Percentiles rank a stretch among this genome's conserved stretches.
Evolutionary conservation across 139 green algal genomes (phyloP).

Genomic region (Pycnococcus provasolii): DNA sequence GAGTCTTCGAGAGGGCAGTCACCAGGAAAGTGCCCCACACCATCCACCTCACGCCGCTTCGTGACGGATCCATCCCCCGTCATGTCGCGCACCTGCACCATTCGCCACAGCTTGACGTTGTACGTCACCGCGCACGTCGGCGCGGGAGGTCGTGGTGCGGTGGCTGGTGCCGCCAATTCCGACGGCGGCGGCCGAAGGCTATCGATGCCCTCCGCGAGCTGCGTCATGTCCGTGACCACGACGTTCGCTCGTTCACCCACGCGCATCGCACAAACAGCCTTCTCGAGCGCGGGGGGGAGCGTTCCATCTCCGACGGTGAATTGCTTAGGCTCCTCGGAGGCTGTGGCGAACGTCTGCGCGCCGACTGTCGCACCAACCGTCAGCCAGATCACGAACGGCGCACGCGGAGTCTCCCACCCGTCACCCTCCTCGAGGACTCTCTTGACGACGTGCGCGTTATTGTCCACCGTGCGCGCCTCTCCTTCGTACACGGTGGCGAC

Average conservation of each 20-base stretch:
- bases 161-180: not conserved
- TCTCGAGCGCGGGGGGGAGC: constrained; percentile 30
- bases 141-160: not conserved
- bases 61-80: constrained; percentile 52
- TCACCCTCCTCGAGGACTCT: constrained; percentile 35
- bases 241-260: constrained; percentile 40
- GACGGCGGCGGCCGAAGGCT: too few relatives aligned
- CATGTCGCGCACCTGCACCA: constrained; percentile 66
- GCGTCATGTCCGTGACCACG: not conserved
- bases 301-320: constrained; percentile 2
- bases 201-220: too few relatives aligned
- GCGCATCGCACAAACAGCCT: constrained; percentile 39
- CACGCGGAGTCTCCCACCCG: constrained; percentile 59
- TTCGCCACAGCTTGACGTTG: constrained; percentile 38
- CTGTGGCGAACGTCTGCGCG: not conserved
- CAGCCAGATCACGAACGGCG: constrained; percentile 49
- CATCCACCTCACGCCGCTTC: constrained; percentile 52
- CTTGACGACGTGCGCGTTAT: constrained; percentile 24
- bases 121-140: constrained; percentile 40
- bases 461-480: too few relatives aligned
- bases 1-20: constrained; percentile 74
- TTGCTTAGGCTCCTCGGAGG: too few relatives aligned
- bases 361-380: not conserved
- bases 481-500: too few relatives aligned
- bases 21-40: constrained; percentile 61